phyloP scores from a whole-genome alignment of 352 stramenopile genomes.

The Globisporangium uncinulatum region DNA sequence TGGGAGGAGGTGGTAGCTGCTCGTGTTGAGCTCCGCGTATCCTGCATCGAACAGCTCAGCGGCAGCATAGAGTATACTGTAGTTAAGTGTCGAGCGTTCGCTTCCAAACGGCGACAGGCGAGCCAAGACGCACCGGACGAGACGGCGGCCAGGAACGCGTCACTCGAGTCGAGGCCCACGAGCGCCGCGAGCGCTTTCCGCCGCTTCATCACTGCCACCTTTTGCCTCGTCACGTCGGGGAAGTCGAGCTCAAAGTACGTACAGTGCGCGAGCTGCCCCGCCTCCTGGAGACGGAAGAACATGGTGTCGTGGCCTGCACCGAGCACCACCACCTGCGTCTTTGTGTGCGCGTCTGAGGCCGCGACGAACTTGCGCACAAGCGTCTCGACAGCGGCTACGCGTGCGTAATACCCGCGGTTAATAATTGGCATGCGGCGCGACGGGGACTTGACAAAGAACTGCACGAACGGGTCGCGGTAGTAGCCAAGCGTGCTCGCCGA shows the following conservation, averaged over 20 bases:
- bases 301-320: slow-evolving; percentile 81
- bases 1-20: slow-evolving; percentile 73
- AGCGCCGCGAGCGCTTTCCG: slow-evolving; percentile 49
- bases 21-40: slow-evolving; percentile 57
- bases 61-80: background rate
- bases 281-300: slow-evolving; percentile 71
- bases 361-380: slow-evolving; percentile 66
- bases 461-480: slow-evolving; percentile 70
- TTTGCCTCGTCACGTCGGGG: slow-evolving; percentile 70
- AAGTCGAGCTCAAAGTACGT: slow-evolving; percentile 88
- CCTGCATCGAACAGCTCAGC: slow-evolving; percentile 12
- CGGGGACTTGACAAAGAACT: slow-evolving; percentile 77
- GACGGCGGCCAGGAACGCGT: slow-evolving; percentile 49
- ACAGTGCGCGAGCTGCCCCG: slow-evolving; percentile 26
- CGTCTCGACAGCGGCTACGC: slow-evolving; percentile 62
- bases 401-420: slow-evolving; percentile 87
- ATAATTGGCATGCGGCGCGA: slow-evolving; percentile 87
- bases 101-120: background rate
- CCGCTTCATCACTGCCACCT: slow-evolving; percentile 69
- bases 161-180: slow-evolving; percentile 28
- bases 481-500: slow-evolving; percentile 76
- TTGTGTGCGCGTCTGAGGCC: slow-evolving; percentile 4
- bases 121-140: slow-evolving; percentile 25
- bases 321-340: slow-evolving; percentile 77
- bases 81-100: too few relatives aligned